These are phyloP conservation scores for Eucalyptus guilfoylei DNA, from an alignment of 345 rosid genomes.

Conservation along the genomic window DNA sequence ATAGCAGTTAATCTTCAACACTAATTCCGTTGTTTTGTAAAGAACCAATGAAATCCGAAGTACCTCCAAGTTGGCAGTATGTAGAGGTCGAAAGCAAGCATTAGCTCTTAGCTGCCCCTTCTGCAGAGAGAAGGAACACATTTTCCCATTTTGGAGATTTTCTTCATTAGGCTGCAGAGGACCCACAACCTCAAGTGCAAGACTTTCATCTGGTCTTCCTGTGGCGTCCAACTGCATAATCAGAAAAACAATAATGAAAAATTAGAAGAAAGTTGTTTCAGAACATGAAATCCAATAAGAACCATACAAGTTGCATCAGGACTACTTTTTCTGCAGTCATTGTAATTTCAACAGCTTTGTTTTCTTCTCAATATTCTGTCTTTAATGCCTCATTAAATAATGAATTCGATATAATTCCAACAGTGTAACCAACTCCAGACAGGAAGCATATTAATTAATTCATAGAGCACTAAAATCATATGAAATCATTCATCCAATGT, in stretches of 20 bases:
- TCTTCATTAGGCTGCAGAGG: slow-evolving; percentile 52
- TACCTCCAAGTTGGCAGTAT: slow-evolving; percentile 91
- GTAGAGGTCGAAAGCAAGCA: slow-evolving; percentile 57
- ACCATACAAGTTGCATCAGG: background rate
- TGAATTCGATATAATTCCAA: background rate
- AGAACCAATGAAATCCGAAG: background rate
- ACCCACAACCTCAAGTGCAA: slow-evolving; percentile 62
- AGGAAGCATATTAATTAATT: background rate
- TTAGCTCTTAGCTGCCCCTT: slow-evolving; percentile 89
- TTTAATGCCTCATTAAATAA: background rate
- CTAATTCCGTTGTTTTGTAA: background rate
- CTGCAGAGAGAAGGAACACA: slow-evolving; percentile 71
- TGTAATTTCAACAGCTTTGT: background rate
- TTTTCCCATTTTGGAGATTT: slow-evolving; percentile 52
- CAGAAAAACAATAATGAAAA: background rate
- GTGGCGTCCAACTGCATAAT: slow-evolving; percentile 67
- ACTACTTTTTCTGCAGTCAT: background rate
- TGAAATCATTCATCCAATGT: background rate
- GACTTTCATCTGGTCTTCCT: slow-evolving; percentile 93
- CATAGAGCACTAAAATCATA: background rate
- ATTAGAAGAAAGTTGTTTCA: background rate
- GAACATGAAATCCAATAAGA: background rate
- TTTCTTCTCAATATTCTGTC: background rate
- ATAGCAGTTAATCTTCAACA: background rate
- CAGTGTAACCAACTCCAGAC: background rate